Percentiles rank a stretch among this genome's conserved stretches.
phyloP scores from a whole-genome alignment of 371 early-diverging fungal genomes.

The Apophysomyces trapeziformis region DNA sequence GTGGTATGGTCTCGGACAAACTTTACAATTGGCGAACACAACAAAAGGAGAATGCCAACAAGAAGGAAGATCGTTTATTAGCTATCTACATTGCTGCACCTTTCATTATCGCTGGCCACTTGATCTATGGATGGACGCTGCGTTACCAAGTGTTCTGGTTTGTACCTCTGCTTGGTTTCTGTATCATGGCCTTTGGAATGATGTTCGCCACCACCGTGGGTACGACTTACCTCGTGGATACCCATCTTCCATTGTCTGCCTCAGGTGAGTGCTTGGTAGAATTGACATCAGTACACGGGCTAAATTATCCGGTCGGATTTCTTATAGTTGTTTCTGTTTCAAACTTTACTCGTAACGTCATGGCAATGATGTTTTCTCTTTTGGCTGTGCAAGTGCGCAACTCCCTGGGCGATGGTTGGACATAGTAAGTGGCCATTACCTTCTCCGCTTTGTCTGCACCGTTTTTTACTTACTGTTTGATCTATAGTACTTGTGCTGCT shows the following conservation, averaged over 20 bases:
- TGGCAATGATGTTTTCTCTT: slow-evolving; percentile 43
- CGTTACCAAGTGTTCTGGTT: slow-evolving; percentile 30
- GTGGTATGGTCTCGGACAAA: slow-evolving; percentile 42
- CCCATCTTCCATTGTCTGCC: slow-evolving; percentile 33
- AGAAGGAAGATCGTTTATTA: slow-evolving; percentile 23
- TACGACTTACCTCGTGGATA: slow-evolving; percentile 39
- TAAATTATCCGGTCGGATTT: no score
- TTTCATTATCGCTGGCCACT: slow-evolving; percentile 25
- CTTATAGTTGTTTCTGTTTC: slow-evolving; percentile 30
- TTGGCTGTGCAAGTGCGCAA: slow-evolving; percentile 29
- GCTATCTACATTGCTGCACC: slow-evolving; percentile 34
- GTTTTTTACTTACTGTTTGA: neutral
- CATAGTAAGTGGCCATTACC: slow-evolving; percentile 32
- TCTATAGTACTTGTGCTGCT: slow-evolving; percentile 23
- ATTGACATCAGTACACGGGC: no score
- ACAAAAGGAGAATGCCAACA: neutral
- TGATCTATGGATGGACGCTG: slow-evolving; percentile 48
- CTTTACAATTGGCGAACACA: slow-evolving; percentile 26
- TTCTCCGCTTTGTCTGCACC: neutral
- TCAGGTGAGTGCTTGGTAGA: slow-evolving; percentile 29
- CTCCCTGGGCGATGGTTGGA: slow-evolving; percentile 39
- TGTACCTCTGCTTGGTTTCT: slow-evolving; percentile 30
- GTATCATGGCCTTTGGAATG: slow-evolving; percentile 27
- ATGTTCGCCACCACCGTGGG: slow-evolving; percentile 43
- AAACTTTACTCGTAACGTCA: slow-evolving; percentile 36